A percentile compares a stretch with the other conserved stretches of the same genome.
Conservation (phyloP, 1,139 yeast species). For the Scheffersomyces parashehatae region DNA sequence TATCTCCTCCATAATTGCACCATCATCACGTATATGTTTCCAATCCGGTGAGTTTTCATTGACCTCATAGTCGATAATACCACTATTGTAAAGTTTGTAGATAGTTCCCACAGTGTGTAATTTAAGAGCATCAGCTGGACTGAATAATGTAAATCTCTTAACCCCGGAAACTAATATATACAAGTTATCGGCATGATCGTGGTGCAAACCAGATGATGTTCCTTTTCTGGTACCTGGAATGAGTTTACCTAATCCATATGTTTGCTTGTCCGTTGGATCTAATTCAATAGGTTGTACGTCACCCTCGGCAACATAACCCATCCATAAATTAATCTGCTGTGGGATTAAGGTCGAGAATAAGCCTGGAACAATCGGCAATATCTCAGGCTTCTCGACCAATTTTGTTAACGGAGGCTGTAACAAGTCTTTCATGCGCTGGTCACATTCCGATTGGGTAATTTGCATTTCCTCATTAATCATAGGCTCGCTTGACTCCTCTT, state of each 20-base stretch:
- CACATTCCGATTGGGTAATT: constrained; percentile 8
- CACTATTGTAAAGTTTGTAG: constrained; percentile 51
- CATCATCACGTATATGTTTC: constrained; percentile 62
- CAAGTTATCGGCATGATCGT: constrained; percentile 76
- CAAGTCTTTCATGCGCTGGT: constrained; percentile 38
- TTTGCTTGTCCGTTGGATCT: constrained; percentile 3
- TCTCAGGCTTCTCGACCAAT: constrained; percentile 21
- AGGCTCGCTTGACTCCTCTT: constrained; percentile 5
- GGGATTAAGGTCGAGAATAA: constrained; percentile 49
- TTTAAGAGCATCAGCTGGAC: constrained; percentile 60
- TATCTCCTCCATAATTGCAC: constrained; percentile 53
- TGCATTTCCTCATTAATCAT: constrained; percentile 6
- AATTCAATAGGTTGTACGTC: not conserved
- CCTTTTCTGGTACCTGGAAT: constrained; percentile 50
- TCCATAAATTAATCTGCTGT: constrained; percentile 76
- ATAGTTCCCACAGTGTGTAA: constrained; percentile 64
- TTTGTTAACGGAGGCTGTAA: constrained; percentile 64
- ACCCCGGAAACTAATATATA: constrained; percentile 60
- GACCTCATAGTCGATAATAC: constrained; percentile 61
- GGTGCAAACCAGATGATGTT: constrained; percentile 75
- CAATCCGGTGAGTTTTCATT: constrained; percentile 58
- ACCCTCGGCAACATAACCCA: constrained; percentile 40
- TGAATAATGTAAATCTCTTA: constrained; percentile 66
- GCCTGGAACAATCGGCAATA: constrained; percentile 43
- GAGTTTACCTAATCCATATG: constrained; percentile 49